Percentiles rank a stretch among this genome's conserved stretches.
Conservation (phyloP, 768 basidiomycete genomes). For the Hemileccinum rubropunctum region DNA sequence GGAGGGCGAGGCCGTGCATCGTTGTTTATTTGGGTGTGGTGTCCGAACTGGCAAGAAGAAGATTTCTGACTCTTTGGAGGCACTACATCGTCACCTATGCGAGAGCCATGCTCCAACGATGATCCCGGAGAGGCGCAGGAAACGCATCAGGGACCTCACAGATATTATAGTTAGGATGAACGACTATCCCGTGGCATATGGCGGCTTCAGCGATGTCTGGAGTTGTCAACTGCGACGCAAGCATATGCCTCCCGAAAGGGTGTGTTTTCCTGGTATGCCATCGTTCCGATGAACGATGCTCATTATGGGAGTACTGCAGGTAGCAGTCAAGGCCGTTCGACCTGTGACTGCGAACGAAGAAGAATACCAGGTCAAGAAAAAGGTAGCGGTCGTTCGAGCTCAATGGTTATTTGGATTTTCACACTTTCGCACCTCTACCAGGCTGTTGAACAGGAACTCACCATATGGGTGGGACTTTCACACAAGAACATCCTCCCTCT, state of each 20-base stretch:
- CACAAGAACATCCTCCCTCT: conserved; percentile 33
- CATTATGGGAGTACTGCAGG: conserved; percentile 7
- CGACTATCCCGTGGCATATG: conserved; percentile 23
- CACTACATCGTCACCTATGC: neutral
- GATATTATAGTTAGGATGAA: conserved; percentile 8
- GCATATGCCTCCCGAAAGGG: conserved; percentile 1
- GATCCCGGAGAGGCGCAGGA: neutral
- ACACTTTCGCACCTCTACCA: conserved; percentile 8
- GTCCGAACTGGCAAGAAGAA: conserved; percentile 2
- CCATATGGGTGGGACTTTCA: conserved; percentile 27
- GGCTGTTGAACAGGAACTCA: conserved; percentile 28
- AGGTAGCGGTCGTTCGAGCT: conserved; percentile 4
- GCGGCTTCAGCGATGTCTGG: conserved; percentile 33
- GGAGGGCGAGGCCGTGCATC: neutral
- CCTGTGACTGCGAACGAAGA: neutral
- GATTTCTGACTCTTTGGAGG: neutral
- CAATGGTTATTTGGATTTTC: neutral
- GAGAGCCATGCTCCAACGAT: neutral
- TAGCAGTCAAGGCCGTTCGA: conserved; percentile 29
- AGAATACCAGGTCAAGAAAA: conserved; percentile 10
- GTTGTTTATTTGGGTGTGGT: neutral
- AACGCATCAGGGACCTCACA: conserved; percentile 15
- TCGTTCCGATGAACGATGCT: neutral
- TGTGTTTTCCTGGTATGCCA: conserved; percentile 2
- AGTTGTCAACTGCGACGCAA: conserved; percentile 9